Base-by-base conservation (phyloP, 257 asterid genomes). In the Solanum chiquidenum region DNA sequence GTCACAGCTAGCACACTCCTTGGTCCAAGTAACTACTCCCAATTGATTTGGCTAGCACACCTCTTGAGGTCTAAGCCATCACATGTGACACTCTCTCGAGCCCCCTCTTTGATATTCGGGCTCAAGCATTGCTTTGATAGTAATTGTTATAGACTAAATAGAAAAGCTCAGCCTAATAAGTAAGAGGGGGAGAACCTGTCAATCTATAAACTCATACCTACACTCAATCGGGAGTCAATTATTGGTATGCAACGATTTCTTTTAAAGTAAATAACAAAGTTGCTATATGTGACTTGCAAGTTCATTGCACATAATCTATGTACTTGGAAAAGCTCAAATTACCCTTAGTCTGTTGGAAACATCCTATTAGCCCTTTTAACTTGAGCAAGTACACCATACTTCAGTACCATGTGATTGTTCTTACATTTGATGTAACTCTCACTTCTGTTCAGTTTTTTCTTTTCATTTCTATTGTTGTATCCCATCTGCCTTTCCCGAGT, bases 401-500 rank as follows among this genome's bases (percentile, higher is more conserved):
- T 34, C 49, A 20, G 44, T n/a, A 76, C n/a, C 37, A n/a, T 40
- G n/a, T 23, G 58, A 8, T 75, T 75, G 58, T 44, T 77, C 84
- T 40, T 77, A 77, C 3, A 77, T 40, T 77, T 74, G 18, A 74
- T 73, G 3, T 0, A 37, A 75, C 58, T 76, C 6, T 76, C 49
- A 23, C 84, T 31, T 2, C 37, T 77, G 6, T 42, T 77, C n/a
- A 42, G 3, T 14, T 42, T 42, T 44, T 42, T 25, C 18, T 14
- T 31, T 71, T 77, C 35, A 42, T 77, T 42, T 14, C 35, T 12
- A 40, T 76, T 76, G 23, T 76, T 76, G 60, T 40, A 77, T 23
- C 33, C 11, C 29, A 0, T 96, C 38, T 95, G 38, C 76, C 38
- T 69, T 31, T 69, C 23, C 11, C 40, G 12, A 69, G 76, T 69